These are phyloP conservation scores for Graphilbum fragrans DNA, from an alignment of 2,329 filamentous ascomycete genomes.

Conservation along the genomic window DNA sequence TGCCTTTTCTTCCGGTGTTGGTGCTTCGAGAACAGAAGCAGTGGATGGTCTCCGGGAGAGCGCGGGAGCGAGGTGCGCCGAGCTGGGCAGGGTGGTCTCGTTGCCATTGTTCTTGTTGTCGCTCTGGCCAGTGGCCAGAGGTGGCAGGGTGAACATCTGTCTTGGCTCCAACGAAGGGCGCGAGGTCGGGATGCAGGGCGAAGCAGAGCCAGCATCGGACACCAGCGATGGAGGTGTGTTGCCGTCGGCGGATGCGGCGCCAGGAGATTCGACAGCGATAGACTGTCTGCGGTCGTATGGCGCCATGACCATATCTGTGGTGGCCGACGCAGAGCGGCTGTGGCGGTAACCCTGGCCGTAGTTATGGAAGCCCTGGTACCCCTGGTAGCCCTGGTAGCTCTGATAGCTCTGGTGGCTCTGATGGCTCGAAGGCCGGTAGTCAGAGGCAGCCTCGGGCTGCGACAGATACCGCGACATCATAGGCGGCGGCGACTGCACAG, in stretches of 20 bases:
- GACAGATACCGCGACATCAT: no score
- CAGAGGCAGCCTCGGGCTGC: no score
- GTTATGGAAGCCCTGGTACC: background rate
- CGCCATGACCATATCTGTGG: no score
- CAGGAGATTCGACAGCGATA: conserved; percentile 29
- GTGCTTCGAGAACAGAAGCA: no score
- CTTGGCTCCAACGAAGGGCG: background rate
- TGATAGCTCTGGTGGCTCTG: no score
- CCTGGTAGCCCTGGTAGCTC: no score
- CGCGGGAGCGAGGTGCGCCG: no score
- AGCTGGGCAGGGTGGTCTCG: no score
- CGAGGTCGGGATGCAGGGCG: conserved; percentile 26
- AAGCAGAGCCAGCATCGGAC: conserved; percentile 55
- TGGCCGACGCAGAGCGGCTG: background rate
- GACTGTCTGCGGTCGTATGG: background rate
- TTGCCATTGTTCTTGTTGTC: background rate
- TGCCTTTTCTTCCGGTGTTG: no score
- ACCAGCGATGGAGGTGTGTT: conserved; percentile 51
- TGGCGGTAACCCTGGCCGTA: background rate
- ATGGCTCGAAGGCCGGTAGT: no score
- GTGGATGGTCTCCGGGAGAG: no score
- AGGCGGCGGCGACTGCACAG: no score
- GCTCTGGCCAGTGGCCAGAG: conserved; percentile 11
- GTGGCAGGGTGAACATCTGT: conserved; percentile 19
- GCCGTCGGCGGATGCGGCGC: conserved; percentile 37